Evolutionary conservation across 257 asterid genomes (phyloP).

Genomic region (Nicotiana undulata): DNA sequence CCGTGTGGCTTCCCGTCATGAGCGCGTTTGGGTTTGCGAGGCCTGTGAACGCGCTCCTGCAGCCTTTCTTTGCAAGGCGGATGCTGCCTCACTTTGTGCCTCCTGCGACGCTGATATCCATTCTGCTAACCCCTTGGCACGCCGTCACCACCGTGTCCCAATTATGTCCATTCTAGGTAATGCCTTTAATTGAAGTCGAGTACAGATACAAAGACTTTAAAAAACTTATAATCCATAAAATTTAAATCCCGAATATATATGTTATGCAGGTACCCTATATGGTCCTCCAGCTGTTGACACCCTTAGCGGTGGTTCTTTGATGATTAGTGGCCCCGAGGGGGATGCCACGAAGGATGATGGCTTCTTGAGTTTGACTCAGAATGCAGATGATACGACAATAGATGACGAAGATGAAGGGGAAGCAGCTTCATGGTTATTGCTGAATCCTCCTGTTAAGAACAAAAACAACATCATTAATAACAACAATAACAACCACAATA

Average conservation of each 20-base stretch:
- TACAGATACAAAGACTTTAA: too few relatives aligned
- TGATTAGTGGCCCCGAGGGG: not conserved
- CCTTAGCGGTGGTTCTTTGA: constrained; percentile 3
- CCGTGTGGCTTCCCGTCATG: constrained; percentile 28
- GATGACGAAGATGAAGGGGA: constrained; percentile 54
- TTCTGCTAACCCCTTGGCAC: constrained; percentile 75
- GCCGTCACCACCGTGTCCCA: constrained; percentile 86
- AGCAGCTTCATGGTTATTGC: constrained; percentile 64
- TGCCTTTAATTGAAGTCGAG: too few relatives aligned
- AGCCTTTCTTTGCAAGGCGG: constrained; percentile 69
- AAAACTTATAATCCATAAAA: not conserved
- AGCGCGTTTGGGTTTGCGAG: constrained; percentile 52
- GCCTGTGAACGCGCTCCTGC: constrained; percentile 65
- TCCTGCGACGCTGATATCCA: constrained; percentile 71
- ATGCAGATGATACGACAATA: constrained; percentile 17
- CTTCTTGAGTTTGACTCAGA: constrained; percentile 23
- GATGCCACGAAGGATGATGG: constrained; percentile 18
- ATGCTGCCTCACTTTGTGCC: constrained; percentile 69
- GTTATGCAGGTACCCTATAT: constrained; percentile 12
- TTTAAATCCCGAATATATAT: not conserved
- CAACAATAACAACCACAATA: constrained; percentile 6
- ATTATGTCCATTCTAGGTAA: constrained; percentile 26
- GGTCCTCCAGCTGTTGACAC: constrained; percentile 16
- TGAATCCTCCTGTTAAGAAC: constrained; percentile 38
- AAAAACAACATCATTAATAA: constrained; percentile 1